Base-by-base conservation (phyloP, 495 filamentous ascomycete species). In the Mycothermus thermophilus region DNA sequence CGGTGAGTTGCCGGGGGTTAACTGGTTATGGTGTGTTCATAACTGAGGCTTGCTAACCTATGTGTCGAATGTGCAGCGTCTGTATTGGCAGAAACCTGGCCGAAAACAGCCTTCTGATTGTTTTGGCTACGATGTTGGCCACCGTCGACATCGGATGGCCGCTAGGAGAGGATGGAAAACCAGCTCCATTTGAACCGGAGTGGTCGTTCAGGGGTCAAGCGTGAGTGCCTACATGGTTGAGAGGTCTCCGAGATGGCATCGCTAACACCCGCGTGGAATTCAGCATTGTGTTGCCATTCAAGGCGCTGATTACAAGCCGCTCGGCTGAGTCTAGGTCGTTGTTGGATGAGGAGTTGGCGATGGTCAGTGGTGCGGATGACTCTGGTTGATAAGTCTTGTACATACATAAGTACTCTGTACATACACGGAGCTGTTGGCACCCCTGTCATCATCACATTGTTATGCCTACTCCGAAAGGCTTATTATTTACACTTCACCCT, bases 161-260 rank as follows among this genome's bases (percentile, higher is more conserved):
- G 1, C n/a, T 36, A 15, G 52, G 44, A 0, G 30, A 34, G 4
- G 44, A 54, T 27, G 50, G 52, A 5, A 37, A 46, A 9, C 39
- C 42, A 11, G 11, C 18, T 5, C 35, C 30, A 3, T 51, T 54
- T 27, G 52, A 56, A 35, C 50, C 52, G 0, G 36, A 53, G 27
- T 56, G 44, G 44, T 51, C 47, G 8, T 49, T 46, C 8, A 47
- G 37, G 37, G 52, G 52, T 1, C 50, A 54, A 13, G 51, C 52
- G 52, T 56, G 27, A 38, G 52, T 46, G 13, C 7, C 5, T 22
- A 27, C 7, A 6, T 9, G 5, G 5, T 25, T 25, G 6, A 6
- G 22, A 6, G 6, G 1, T 15, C 6, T 10, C 4, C 8, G 14
- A 25, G 15, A 1, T 10, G 4, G 1, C 18, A 1, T 37, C 22